Evolutionary conservation across 2,329 filamentous ascomycete species (phyloP).

Genomic region (Canariomyces notabilis): DNA sequence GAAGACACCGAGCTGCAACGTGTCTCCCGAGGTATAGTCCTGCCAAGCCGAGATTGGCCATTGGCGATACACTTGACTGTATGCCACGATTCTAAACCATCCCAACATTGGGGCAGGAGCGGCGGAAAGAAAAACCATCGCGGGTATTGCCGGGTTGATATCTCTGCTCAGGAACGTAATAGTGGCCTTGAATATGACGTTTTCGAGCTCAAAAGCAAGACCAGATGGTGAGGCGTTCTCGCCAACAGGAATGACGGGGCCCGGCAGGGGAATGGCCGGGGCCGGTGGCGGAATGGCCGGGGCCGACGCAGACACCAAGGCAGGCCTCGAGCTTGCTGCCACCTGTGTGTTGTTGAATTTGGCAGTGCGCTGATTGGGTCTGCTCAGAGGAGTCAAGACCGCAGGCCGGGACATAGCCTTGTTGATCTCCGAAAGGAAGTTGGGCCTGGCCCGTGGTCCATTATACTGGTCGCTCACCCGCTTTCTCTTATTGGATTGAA

Average conservation of each 20-base stretch:
- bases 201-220: not conserved
- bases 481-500: no score
- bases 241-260: not conserved
- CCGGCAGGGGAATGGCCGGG: not conserved
- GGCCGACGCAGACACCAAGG: not conserved
- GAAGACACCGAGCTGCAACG: not conserved
- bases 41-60: conserved; percentile 13
- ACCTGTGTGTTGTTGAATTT: not conserved
- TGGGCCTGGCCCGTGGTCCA: no score
- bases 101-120: conserved; percentile 3
- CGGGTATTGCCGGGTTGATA: not conserved
- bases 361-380: not conserved
- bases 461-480: no score
- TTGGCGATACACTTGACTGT: conserved; percentile 3
- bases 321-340: not conserved
- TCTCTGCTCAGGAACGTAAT: conserved; percentile 2
- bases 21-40: conserved; percentile 6
- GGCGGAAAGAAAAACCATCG: conserved; percentile 8
- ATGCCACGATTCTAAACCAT: conserved; percentile 3
- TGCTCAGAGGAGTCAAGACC: not conserved
- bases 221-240: not conserved
- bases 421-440: no score
- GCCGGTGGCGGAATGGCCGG: not conserved
- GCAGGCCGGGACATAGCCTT: no score
- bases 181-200: conserved; percentile 1